Base-by-base conservation (phyloP, 148 eudicot genomes). In the Diospyros lotus region DNA sequence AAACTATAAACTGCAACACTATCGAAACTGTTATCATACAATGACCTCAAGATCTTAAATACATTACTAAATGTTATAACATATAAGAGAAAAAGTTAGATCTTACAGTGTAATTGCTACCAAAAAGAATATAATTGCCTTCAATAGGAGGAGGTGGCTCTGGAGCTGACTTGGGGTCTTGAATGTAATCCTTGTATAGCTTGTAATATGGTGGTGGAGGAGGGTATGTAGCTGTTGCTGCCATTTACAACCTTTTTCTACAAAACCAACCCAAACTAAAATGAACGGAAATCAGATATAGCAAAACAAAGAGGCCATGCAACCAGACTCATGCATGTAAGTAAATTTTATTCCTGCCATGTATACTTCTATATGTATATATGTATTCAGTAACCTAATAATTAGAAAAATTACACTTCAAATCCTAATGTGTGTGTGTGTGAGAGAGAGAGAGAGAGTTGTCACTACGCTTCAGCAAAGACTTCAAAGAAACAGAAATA, bases 131-230 rank as follows among this genome's bases (percentile, higher is more conserved):
- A 40, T 92, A 92, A 52, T 88, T 80, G 76, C 98, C 97, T 82
- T 90, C 68, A 63, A 91, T 79, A 0, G 93, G 97, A 69, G 97
- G 88, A 7, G 93, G 97, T 7, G 93, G 97, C 73, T 78, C 86
- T 3, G 92, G 97, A 6, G 91, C 91, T 0, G 93, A 92, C 15
- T 76, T 73, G 55, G 95, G 95, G 81, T 90, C 77, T 76, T 85
- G 50, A 46, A 72, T 53, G 68, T 89, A 91, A 28, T 94, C 87
- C 75, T 92, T 91, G 87, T 94, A 94, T 3, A 94, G 82, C 81
- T 69, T 91, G 90, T 94, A 91, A 53, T 72, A 94, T 3, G 95
- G 97, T 14, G 97, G 98, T 38, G 97, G 98, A 56, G 98, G 98
- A 11, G 98, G 97, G 66, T 91, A 94, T 0, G 97, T 87, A 42